These are phyloP conservation scores for Gloeostereum incarnatum DNA, from an alignment of 768 basidiomycete species.

Conservation along the genomic window DNA sequence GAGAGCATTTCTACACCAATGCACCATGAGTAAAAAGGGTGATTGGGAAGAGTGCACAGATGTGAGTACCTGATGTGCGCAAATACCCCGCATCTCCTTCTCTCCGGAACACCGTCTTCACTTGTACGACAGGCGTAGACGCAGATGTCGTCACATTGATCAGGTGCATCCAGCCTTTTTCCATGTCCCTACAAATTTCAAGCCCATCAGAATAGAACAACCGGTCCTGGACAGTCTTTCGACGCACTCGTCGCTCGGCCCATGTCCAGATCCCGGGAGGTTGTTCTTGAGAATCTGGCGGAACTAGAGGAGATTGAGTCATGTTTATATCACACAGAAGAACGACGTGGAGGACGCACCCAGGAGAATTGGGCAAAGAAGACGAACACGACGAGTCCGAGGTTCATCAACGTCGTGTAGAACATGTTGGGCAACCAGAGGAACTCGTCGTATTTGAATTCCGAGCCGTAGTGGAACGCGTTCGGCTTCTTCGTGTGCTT, in stretches of 20 bases:
- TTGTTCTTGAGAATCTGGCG: constrained; percentile 47
- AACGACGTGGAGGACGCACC: constrained; percentile 20
- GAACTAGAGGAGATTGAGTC: constrained; percentile 23
- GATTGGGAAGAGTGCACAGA: constrained; percentile 2
- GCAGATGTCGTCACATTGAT: constrained; percentile 66
- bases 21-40: constrained; percentile 5
- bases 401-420: constrained; percentile 28
- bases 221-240: background rate
- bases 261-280: constrained; percentile 48
- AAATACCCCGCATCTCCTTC: constrained; percentile 74
- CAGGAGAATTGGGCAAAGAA: constrained; percentile 25
- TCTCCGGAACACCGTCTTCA: constrained; percentile 53
- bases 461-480: constrained; percentile 44
- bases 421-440: constrained; percentile 28
- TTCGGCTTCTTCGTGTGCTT: constrained; percentile 9
- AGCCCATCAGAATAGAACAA: background rate
- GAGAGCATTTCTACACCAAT: constrained; percentile 63
- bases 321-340: background rate
- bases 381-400: constrained; percentile 23
- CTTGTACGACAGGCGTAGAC: constrained; percentile 32
- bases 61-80: constrained; percentile 35
- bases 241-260: constrained; percentile 57
- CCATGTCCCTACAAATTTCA: constrained; percentile 31
- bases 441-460: constrained; percentile 76
- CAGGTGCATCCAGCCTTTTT: constrained; percentile 50